Evolutionary conservation across 768 basidiomycete genomes (phyloP).

Genomic region (Xanthoconium stramineum): DNA sequence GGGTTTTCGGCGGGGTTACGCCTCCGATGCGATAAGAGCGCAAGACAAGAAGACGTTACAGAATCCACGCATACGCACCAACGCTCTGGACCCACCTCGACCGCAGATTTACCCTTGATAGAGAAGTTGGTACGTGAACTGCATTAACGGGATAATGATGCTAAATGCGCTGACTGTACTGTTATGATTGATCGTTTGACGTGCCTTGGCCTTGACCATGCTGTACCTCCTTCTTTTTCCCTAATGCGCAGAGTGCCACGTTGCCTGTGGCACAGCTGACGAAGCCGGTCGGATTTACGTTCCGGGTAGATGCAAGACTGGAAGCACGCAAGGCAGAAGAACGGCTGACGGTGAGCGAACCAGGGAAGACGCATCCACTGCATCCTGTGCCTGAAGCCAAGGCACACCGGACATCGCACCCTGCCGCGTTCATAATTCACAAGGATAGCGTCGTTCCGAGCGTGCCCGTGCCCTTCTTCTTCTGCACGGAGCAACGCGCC

Average conservation of each 20-base stretch:
- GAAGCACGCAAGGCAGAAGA: slow-evolving; percentile 45
- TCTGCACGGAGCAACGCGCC: slow-evolving; percentile 55
- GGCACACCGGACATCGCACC: slow-evolving; percentile 48
- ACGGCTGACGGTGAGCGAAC: slow-evolving; percentile 25
- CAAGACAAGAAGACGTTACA: background rate
- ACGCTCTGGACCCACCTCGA: slow-evolving; percentile 16
- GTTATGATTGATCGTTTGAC: slow-evolving; percentile 7
- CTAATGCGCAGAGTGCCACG: slow-evolving; percentile 21
- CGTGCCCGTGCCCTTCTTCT: slow-evolving; percentile 34
- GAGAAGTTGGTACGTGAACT: slow-evolving; percentile 31
- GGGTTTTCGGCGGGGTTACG: slow-evolving; percentile 4
- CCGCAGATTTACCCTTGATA: slow-evolving; percentile 24
- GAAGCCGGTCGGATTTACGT: slow-evolving; percentile 50
- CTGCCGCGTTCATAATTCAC: slow-evolving; percentile 34
- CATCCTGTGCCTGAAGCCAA: slow-evolving; percentile 52
- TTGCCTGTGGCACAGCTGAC: slow-evolving; percentile 35
- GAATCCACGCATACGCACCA: background rate
- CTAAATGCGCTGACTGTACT: slow-evolving; percentile 23
- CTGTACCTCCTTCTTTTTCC: slow-evolving; percentile 21
- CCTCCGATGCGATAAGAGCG: background rate
- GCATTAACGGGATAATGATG: slow-evolving; percentile 20
- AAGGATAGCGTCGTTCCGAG: slow-evolving; percentile 47
- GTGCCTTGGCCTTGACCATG: slow-evolving; percentile 2
- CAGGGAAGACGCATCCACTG: slow-evolving; percentile 16
- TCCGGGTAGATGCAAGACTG: slow-evolving; percentile 47